Conservation (phyloP, 257 asterid genomes). For the Nicotiana knightiana region DNA sequence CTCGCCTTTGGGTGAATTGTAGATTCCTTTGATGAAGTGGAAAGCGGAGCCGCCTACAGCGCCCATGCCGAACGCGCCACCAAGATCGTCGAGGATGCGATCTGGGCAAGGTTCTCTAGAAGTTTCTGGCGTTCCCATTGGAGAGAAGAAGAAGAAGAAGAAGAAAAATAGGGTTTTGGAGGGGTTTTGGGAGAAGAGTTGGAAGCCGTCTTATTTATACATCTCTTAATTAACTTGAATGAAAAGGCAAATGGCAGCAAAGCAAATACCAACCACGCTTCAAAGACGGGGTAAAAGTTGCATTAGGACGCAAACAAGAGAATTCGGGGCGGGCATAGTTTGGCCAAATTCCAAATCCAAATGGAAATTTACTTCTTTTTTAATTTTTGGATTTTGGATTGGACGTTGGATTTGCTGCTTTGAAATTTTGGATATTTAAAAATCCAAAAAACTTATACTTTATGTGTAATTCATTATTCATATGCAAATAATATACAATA, state of each 20-base stretch:
- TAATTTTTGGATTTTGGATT: too few relatives aligned
- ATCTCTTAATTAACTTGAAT: background rate
- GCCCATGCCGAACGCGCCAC: constrained; percentile 36
- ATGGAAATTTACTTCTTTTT: too few relatives aligned
- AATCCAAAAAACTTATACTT: too few relatives aligned
- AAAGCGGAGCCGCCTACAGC: constrained; percentile 39
- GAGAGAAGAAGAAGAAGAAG: too few relatives aligned
- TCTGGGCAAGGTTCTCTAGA: constrained; percentile 35
- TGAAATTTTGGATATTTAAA: too few relatives aligned
- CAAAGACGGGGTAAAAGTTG: too few relatives aligned
- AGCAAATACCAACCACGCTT: background rate
- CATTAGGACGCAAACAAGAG: too few relatives aligned
- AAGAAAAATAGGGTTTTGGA: background rate
- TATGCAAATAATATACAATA: too few relatives aligned
- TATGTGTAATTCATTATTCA: too few relatives aligned
- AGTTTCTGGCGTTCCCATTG: constrained; percentile 29
- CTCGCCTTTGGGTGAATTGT: constrained; percentile 32
- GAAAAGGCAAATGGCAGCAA: background rate
- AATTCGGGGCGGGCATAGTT: too few relatives aligned
- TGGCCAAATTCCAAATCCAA: too few relatives aligned
- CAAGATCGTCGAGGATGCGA: constrained; percentile 33
- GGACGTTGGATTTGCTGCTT: too few relatives aligned
- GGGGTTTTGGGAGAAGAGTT: background rate
- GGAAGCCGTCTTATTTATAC: background rate
- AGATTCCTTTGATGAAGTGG: constrained; percentile 32